Evolutionary conservation across 768 basidiomycete species (phyloP).

Genomic region (Brasilioporus rufonigricans): DNA sequence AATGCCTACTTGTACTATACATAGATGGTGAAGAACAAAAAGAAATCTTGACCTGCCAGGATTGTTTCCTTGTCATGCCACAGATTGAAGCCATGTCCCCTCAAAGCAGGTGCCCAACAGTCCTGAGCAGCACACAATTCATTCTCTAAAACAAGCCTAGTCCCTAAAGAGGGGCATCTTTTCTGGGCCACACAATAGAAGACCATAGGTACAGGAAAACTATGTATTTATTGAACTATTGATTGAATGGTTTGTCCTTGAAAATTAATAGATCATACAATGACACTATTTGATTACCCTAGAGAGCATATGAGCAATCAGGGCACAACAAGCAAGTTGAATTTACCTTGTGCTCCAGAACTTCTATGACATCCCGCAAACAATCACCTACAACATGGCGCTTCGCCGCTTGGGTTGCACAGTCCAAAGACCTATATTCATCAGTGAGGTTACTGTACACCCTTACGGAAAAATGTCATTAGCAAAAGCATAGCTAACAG

Average conservation of each 20-base stretch:
- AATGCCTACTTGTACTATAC: too few relatives aligned
- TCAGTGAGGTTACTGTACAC: constrained; percentile 90
- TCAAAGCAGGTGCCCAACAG: too few relatives aligned
- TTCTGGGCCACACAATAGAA: too few relatives aligned
- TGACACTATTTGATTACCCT: constrained; percentile 95
- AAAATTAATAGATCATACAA: constrained; percentile 82
- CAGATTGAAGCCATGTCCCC: too few relatives aligned
- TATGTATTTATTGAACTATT: not conserved
- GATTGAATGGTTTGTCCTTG: constrained; percentile 56
- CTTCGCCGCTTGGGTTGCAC: constrained; percentile 75
- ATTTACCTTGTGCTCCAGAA: constrained; percentile 84
- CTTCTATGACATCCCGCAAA: constrained; percentile 86
- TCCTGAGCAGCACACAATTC: too few relatives aligned
- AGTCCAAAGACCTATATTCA: constrained; percentile 88
- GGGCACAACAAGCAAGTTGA: not conserved
- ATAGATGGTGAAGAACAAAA: too few relatives aligned
- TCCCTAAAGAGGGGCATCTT: too few relatives aligned
- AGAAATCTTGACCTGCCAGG: too few relatives aligned
- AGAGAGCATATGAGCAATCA: constrained; percentile 5
- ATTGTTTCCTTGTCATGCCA: too few relatives aligned
- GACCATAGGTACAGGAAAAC: too few relatives aligned
- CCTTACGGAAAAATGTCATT: constrained; percentile 40
- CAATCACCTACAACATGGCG: constrained; percentile 87
- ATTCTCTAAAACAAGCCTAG: too few relatives aligned
- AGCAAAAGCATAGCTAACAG: not conserved